A percentile compares a stretch with the other conserved stretches of the same genome.
phyloP scores from a whole-genome alignment of 1,284 basidiomycete genomes.

The Sanghuangporus baumii region DNA sequence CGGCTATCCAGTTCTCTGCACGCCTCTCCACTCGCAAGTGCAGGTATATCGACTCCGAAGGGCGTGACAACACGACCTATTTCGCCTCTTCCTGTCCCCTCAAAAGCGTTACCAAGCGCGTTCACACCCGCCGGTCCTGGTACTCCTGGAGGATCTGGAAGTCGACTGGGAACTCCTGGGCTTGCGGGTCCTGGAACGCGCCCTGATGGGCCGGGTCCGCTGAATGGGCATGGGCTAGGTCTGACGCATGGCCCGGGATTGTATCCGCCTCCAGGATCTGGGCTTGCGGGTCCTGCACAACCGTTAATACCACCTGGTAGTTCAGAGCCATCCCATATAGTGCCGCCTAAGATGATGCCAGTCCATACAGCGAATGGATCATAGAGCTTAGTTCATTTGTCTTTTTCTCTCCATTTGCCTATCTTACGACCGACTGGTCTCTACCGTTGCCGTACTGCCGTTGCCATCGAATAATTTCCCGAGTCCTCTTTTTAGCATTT shows the following conservation, averaged over 20 bases:
- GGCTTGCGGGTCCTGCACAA: conserved; percentile 14
- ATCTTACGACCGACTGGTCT: not conserved
- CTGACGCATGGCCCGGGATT: conserved; percentile 4
- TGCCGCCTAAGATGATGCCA: conserved; percentile 16
- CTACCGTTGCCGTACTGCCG: not conserved
- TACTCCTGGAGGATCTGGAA: conserved; percentile 4
- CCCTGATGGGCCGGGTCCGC: conserved; percentile 10
- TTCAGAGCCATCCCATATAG: conserved; percentile 5
- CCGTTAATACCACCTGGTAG: conserved; percentile 1
- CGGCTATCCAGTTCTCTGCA: conserved; percentile 5
- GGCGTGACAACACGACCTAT: conserved; percentile 4
- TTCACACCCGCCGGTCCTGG: not conserved
- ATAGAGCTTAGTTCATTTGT: not conserved
- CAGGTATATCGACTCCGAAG: conserved; percentile 6
- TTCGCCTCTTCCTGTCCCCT: conserved; percentile 9
- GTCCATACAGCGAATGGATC: conserved; percentile 17
- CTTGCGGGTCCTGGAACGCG: conserved; percentile 16
- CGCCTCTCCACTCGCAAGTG: conserved; percentile 5
- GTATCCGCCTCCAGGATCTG: not conserved
- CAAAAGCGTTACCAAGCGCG: conserved; percentile 1
- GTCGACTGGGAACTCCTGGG: conserved; percentile 16
- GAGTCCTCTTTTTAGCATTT: not conserved
- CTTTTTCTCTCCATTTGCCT: not conserved
- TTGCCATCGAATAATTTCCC: not conserved
- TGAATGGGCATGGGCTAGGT: conserved; percentile 1